Base-by-base conservation (phyloP, 2,329 filamentous ascomycete species). In the Penicillium sp. region DNA sequence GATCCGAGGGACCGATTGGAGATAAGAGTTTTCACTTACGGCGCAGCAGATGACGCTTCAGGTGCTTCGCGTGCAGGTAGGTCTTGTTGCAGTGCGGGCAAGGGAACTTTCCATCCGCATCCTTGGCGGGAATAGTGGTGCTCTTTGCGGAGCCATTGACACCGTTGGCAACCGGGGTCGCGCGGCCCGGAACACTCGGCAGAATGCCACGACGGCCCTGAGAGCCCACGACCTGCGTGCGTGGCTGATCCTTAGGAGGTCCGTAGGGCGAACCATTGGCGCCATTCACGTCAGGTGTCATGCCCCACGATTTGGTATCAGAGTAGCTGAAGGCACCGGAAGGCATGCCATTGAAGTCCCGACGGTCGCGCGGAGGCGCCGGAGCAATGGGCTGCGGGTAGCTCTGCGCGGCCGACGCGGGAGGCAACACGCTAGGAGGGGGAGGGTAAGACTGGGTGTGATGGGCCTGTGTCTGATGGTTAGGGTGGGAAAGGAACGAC, bases 81-180 rank as follows among this genome's bases (percentile, higher is more conserved):
- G 93, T 97, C 84, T 98, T 98, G 72, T 92, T 97, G 81, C 95
- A 99, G 78, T 98, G 93, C 71, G 93, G 93, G 80, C 95, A 99
- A 62, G 95, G 94, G 75, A 96, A 99, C 82, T 98, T 98, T 74
- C 95, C 95, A 76, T 98, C 94, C 8, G 93, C 92, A 78, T 98
- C 94, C 82, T 98, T 97, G 70, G 92, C 90, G 16, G 93, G 93
- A 65, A 96, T 95, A 64, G 91, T 87, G 62, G 91, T 89, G 71
- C 85, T 91, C 84, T 97, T 96, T 10, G 86, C 84, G 33, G 85
- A 82, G 46, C 85, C 84, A 66, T 87, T 88, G 46, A 91, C 72
- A 35, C 78, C 78, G 65, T 81, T 79, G 49, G 89, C 82, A 35
- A 91, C 87, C 28, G 92, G 91, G 57, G 91, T 87, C 58, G 93